Base-by-base conservation (phyloP, 2,329 filamentous ascomycete species). In the Penicillium vulpinum region DNA sequence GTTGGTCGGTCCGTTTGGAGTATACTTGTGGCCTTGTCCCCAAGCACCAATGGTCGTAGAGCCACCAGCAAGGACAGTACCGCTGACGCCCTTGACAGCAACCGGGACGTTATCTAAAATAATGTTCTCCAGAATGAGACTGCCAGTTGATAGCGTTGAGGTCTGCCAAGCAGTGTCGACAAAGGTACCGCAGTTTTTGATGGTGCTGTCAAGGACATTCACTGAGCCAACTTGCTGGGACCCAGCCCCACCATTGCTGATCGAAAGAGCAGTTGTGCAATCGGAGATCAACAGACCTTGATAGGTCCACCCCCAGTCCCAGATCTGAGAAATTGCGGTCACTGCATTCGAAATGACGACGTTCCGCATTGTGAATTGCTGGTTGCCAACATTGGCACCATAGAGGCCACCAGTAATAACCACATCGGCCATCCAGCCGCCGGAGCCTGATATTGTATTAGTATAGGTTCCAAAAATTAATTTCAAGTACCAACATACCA, bases 281-380 rank as follows among this genome's bases (percentile, higher is more conserved):
- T 83, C 83, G 51, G 78, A 78, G 62, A 86, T 77, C 1, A 58
- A 76, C 38, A 86, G 67, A 5, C 75, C 75, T 58, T 80, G 77
- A 57, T 81, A 84, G 0, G 79, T 82, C 80, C 79, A 87, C 0
- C 81, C 81, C 84, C 85, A 87, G 57, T 84, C 75, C 83, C 83
- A 87, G 10, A 82, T 72, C 60, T 84, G 78, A 24, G 80, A 78
- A 45, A 87, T 83, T 2, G 80, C 83, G 0, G 81, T 85, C 1
- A 76, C 72, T 18, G 76, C 77, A 41, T 78, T 74, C 39, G 79
- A 76, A 66, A 86, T 84, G 0, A 73, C 78, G 29, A 88, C 62
- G 60, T 85, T 83, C 10, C 80, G 78, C 57, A 81, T 83, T 0
- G 85, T 88, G 62, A 83, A 85, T 62, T 89, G 87, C 73, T 90